Conservation (phyloP, 2,329 filamentous ascomycete genomes). For the Xylariaceae sp. region DNA sequence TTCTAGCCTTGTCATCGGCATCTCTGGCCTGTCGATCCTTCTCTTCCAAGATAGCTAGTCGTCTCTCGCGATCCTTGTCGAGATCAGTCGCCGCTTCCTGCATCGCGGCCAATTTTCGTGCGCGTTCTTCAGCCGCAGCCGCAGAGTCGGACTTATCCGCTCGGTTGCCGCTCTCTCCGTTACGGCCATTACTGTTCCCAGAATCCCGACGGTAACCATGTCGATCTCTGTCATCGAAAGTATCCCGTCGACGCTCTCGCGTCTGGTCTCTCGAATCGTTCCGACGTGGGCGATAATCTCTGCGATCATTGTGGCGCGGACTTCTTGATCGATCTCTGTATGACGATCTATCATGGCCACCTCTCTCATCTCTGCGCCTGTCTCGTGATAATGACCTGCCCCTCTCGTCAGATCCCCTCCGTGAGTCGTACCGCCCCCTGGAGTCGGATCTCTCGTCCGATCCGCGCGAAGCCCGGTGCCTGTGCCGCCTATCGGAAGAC, state of each 20-base stretch:
- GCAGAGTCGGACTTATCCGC: slow-evolving; percentile 8
- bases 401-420: slow-evolving; percentile 18
- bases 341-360: slow-evolving; percentile 12
- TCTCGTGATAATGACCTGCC: slow-evolving; percentile 19
- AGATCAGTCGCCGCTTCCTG: slow-evolving; percentile 64
- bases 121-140: slow-evolving; percentile 45
- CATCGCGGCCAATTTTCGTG: slow-evolving; percentile 66
- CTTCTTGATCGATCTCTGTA: slow-evolving; percentile 30
- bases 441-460: slow-evolving; percentile 38
- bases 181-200: slow-evolving; percentile 20
- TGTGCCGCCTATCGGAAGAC: slow-evolving; percentile 35
- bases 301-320: slow-evolving; percentile 26
- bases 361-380: slow-evolving; percentile 13
- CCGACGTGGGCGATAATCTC: slow-evolving; percentile 29
- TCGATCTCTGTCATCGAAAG: slow-evolving; percentile 19
- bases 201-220: slow-evolving; percentile 21
- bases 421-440: slow-evolving; percentile 19
- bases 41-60: slow-evolving; percentile 61
- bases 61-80: slow-evolving; percentile 62
- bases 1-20: slow-evolving; percentile 59
- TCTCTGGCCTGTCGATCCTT: slow-evolving; percentile 60
- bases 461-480: slow-evolving; percentile 40
- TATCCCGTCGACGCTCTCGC: slow-evolving; percentile 20
- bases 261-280: slow-evolving; percentile 24
- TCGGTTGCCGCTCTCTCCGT: slow-evolving; percentile 18